These are phyloP conservation scores for Eudorina sp. DNA, from an alignment of 139 green algal genomes.

Conservation along the genomic window DNA sequence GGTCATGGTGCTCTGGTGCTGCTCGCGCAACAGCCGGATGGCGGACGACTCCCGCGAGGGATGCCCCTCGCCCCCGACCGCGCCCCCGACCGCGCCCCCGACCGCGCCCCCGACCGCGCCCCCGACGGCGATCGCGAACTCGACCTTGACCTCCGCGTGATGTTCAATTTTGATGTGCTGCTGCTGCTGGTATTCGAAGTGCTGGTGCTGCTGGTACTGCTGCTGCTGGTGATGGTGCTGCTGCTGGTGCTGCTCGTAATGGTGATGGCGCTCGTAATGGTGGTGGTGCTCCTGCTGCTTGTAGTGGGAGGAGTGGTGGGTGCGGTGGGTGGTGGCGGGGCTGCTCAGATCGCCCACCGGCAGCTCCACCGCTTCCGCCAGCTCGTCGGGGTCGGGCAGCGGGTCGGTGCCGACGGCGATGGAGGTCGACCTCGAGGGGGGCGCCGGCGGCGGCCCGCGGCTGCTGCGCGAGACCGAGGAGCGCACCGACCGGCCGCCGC, in stretches of 20 bases:
- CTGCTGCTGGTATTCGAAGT: too few relatives aligned
- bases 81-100: too few relatives aligned
- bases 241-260: too few relatives aligned
- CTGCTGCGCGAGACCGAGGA: neutral
- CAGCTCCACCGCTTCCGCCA: neutral
- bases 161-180: too few relatives aligned
- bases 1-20: constrained; percentile 1
- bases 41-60: neutral
- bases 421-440: neutral
- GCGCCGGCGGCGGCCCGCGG: neutral
- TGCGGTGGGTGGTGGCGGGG: neutral
- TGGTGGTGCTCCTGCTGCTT: too few relatives aligned
- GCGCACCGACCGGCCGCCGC: neutral
- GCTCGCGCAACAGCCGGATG: neutral
- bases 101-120: too few relatives aligned
- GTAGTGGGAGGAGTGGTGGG: neutral
- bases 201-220: too few relatives aligned
- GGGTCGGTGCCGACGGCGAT: neutral
- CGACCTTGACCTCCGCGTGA: too few relatives aligned
- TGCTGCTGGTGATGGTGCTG: too few relatives aligned
- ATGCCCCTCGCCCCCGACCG: too few relatives aligned
- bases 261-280: too few relatives aligned
- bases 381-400: neutral
- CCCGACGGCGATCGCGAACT: too few relatives aligned
- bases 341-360: neutral